Evolutionary conservation across 208 protist genomes (phyloP).

Genomic region (Acanthamoeba rhysodes): DNA sequence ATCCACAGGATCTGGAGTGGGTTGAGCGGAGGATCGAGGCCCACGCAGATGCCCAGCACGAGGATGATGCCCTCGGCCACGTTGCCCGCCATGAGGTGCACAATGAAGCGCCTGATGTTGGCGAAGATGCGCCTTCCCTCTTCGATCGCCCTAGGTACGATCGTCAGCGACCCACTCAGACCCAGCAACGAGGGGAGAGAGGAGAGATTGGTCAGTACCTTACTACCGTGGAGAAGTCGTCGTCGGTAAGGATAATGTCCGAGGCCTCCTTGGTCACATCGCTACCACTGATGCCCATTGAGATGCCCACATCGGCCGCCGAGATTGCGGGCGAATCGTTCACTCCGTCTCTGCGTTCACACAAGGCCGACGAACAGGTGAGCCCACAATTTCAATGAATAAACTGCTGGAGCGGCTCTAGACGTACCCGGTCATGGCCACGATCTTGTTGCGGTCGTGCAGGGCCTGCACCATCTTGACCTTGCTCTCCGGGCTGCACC

Average conservation of each 20-base stretch:
- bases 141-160: slow-evolving; percentile 87
- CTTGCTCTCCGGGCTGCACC: slow-evolving; percentile 82
- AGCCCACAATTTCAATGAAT: neutral
- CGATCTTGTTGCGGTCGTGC: slow-evolving; percentile 84
- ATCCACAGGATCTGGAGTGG: slow-evolving; percentile 88
- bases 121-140: slow-evolving; percentile 94
- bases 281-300: slow-evolving; percentile 93
- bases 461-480: slow-evolving; percentile 77
- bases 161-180: neutral
- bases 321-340: slow-evolving; percentile 94
- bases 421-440: slow-evolving; percentile 93
- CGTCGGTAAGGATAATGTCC: slow-evolving; percentile 93
- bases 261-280: slow-evolving; percentile 90
- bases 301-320: slow-evolving; percentile 93
- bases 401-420: no score
- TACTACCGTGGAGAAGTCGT: slow-evolving; percentile 95
- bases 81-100: slow-evolving; percentile 90
- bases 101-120: slow-evolving; percentile 94
- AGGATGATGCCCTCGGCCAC: slow-evolving; percentile 80
- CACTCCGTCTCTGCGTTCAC: slow-evolving; percentile 91
- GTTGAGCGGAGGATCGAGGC: slow-evolving; percentile 81
- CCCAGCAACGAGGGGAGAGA: neutral
- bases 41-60: slow-evolving; percentile 74
- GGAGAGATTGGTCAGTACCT: neutral
- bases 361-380: neutral